These are phyloP conservation scores for Aspergillus puulaauensis DNA, from an alignment of 2,329 filamentous ascomycete genomes.

Conservation along the genomic window DNA sequence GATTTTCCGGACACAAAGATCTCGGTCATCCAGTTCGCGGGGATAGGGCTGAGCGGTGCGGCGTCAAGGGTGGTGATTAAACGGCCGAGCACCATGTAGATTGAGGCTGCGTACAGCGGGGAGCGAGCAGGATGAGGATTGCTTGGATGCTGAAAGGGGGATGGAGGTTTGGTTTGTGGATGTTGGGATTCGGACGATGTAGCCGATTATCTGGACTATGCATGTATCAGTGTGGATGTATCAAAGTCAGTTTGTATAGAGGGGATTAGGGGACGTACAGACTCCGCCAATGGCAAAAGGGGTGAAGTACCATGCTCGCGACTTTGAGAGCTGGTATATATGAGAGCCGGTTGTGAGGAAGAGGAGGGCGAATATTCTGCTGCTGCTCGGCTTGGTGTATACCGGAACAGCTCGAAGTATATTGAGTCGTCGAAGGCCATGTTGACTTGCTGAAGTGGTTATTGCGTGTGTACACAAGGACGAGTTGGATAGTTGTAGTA, in stretches of 20 bases:
- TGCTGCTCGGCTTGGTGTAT: not conserved
- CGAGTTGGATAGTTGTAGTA: too few species aligned
- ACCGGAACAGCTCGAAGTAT: not conserved
- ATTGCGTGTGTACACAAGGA: too few species aligned
- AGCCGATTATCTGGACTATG: constrained; percentile 47
- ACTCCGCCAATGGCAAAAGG: not conserved
- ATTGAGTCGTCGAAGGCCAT: not conserved
- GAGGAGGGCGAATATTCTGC: not conserved
- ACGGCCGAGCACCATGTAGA: constrained; percentile 24
- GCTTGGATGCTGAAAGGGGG: constrained; percentile 36
- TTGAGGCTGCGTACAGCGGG: constrained; percentile 42
- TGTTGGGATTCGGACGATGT: constrained; percentile 22
- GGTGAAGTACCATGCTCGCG: constrained; percentile 22
- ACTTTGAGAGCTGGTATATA: constrained; percentile 15
- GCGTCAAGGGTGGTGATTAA: not conserved
- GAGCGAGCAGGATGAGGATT: constrained; percentile 37
- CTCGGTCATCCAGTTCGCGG: constrained; percentile 1
- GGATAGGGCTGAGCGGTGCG: not conserved
- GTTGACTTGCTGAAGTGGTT: too few species aligned
- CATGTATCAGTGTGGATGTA: not conserved
- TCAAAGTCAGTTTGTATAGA: too few species aligned
- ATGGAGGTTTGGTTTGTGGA: constrained; percentile 6
- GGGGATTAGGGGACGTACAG: too few species aligned
- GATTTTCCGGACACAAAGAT: constrained; percentile 36
- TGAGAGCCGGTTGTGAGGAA: constrained; percentile 10